A percentile compares a stretch with the other conserved stretches of the same genome.
Conservation (phyloP, 371 early-diverging fungal genomes). For the Umbelopsis sp. region DNA sequence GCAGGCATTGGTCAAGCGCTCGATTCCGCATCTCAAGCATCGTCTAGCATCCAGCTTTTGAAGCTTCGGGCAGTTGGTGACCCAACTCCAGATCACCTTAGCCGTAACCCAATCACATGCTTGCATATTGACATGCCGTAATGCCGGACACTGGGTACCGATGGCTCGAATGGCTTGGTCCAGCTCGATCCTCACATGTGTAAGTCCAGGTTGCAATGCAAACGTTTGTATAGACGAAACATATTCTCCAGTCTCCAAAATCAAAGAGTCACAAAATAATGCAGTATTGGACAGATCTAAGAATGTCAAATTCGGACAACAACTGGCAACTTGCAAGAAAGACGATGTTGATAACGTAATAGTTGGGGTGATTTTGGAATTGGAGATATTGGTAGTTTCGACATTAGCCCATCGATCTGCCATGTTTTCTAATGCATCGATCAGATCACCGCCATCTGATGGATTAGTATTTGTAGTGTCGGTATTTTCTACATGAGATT, state of each 20-base stretch:
- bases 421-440: background rate
- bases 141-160: slow-evolving; percentile 47
- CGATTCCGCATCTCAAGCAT: slow-evolving; percentile 47
- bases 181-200: slow-evolving; percentile 49
- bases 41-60: slow-evolving; percentile 49
- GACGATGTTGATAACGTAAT: slow-evolving; percentile 62
- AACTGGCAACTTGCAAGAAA: slow-evolving; percentile 50
- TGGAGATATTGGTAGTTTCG: slow-evolving; percentile 4
- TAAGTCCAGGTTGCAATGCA: slow-evolving; percentile 56
- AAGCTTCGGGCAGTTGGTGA: slow-evolving; percentile 40
- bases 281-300: slow-evolving; percentile 58
- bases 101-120: slow-evolving; percentile 67
- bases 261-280: slow-evolving; percentile 49
- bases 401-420: slow-evolving; percentile 8
- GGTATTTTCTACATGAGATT: slow-evolving; percentile 3
- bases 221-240: slow-evolving; percentile 57
- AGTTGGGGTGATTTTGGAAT: slow-evolving; percentile 28
- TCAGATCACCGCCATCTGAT: background rate
- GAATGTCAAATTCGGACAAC: slow-evolving; percentile 49
- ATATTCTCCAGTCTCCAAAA: slow-evolving; percentile 66
- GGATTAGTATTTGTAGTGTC: background rate
- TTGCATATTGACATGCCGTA: slow-evolving; percentile 50
- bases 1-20: slow-evolving; percentile 28
- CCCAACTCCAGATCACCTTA: slow-evolving; percentile 51
- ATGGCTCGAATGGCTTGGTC: slow-evolving; percentile 49